Percentiles rank a stretch among this genome's conserved stretches.
Evolutionary conservation across 2,329 filamentous ascomycete genomes (phyloP).

Genomic region (Verticillium dahliae): DNA sequence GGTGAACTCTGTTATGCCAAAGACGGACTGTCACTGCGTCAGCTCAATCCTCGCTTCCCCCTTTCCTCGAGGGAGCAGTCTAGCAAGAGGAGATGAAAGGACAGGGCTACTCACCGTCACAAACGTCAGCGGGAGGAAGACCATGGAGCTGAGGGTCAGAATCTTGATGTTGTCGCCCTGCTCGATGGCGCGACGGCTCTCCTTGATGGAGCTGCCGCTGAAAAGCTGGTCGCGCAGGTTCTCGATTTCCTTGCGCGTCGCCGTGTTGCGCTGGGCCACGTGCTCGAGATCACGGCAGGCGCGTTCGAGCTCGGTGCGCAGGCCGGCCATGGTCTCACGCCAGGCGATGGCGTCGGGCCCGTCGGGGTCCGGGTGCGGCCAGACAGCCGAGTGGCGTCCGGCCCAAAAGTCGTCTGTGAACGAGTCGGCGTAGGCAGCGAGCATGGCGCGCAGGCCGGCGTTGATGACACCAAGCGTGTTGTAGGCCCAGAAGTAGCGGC

Average conservation of each 20-base stretch:
- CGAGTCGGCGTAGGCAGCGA: slow-evolving; percentile 47
- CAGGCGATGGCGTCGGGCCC: slow-evolving; percentile 39
- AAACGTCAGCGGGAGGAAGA: slow-evolving; percentile 56
- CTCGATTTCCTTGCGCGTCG: slow-evolving; percentile 46
- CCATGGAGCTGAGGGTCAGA: slow-evolving; percentile 53
- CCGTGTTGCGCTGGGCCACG: slow-evolving; percentile 44
- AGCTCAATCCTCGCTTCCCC: no score
- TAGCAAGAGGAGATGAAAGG: background rate
- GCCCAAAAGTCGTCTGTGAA: slow-evolving; percentile 55
- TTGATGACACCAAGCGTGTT: slow-evolving; percentile 56
- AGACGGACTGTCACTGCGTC: slow-evolving; percentile 34
- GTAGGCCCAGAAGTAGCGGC: slow-evolving; percentile 57
- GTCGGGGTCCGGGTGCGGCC: slow-evolving; percentile 43
- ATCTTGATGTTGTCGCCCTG: slow-evolving; percentile 58
- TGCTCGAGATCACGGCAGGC: slow-evolving; percentile 42
- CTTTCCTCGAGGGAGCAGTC: no score
- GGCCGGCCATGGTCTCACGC: slow-evolving; percentile 35
- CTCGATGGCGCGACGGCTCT: slow-evolving; percentile 54
- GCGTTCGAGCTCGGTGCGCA: slow-evolving; percentile 42
- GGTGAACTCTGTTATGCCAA: slow-evolving; percentile 43
- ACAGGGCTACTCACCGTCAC: slow-evolving; percentile 36
- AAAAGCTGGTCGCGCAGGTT: slow-evolving; percentile 56
- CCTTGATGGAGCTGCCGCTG: slow-evolving; percentile 55
- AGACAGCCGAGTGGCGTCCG: slow-evolving; percentile 46
- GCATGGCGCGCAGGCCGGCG: slow-evolving; percentile 51